Evolutionary conservation across 345 rosid genomes (phyloP).

Genomic region (Rhodamnia rubescens): DNA sequence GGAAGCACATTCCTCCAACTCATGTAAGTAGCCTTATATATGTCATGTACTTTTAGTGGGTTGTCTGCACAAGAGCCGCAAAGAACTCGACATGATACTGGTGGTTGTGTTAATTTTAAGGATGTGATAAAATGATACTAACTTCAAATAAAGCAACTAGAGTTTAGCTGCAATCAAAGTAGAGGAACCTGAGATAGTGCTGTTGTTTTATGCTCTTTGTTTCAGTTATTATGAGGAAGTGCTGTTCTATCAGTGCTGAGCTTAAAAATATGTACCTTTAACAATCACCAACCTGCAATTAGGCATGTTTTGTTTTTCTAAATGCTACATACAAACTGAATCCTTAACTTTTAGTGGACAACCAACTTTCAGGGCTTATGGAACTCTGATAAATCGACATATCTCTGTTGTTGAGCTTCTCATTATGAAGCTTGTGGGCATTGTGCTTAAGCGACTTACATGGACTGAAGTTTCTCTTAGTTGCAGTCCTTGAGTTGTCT

Average conservation of each 20-base stretch:
- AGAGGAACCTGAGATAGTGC: neutral
- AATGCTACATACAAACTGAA: neutral
- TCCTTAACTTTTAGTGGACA: neutral
- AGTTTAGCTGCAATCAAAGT: neutral
- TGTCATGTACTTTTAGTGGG: neutral
- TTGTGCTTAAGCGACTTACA: neutral
- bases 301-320: neutral
- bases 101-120: neutral
- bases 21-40: neutral
- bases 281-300: neutral
- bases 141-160: neutral
- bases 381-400: neutral
- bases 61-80: neutral
- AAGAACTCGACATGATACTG: neutral
- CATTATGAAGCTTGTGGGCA: neutral
- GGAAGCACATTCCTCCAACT: constrained; percentile 1
- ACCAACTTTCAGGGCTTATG: neutral
- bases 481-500: neutral
- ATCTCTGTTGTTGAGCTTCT: neutral
- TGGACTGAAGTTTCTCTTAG: neutral
- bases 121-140: neutral
- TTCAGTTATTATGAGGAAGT: neutral
- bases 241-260: neutral
- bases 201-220: neutral
- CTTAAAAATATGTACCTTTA: neutral